Conservation (phyloP, 2,329 filamentous ascomycete genomes). For the Trichoderma arundinaceum region DNA sequence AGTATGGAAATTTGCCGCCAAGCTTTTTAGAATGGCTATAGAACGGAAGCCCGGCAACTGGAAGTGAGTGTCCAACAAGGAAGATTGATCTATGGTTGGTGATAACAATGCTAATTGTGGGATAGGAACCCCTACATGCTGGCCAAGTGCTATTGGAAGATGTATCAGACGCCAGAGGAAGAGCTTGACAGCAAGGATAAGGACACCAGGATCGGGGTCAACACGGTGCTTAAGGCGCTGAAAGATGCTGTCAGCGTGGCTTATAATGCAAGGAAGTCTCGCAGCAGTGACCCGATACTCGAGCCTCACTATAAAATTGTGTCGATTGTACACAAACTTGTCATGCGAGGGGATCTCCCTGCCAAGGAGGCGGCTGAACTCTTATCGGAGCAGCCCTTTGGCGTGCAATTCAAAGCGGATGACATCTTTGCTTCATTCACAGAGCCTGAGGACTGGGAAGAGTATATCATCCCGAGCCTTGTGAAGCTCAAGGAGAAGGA, state of each 20-base stretch:
- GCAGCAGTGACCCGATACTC: slow-evolving; percentile 75
- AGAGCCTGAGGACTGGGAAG: slow-evolving; percentile 64
- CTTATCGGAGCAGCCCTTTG: slow-evolving; percentile 63
- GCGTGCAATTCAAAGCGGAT: slow-evolving; percentile 44
- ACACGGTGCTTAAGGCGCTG: slow-evolving; percentile 54
- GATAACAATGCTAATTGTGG: background rate
- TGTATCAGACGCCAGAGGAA: slow-evolving; percentile 59
- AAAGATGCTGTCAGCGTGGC: slow-evolving; percentile 59
- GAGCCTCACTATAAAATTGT: slow-evolving; percentile 94
- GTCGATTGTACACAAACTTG: slow-evolving; percentile 80
- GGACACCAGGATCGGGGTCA: slow-evolving; percentile 41
- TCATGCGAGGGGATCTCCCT: slow-evolving; percentile 58
- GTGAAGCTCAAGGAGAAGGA: slow-evolving; percentile 69
- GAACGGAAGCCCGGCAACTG: slow-evolving; percentile 60
- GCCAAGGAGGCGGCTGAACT: slow-evolving; percentile 57
- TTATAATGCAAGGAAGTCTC: slow-evolving; percentile 58
- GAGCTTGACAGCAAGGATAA: slow-evolving; percentile 53
- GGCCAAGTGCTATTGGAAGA: slow-evolving; percentile 68
- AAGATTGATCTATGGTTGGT: background rate
- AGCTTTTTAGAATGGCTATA: slow-evolving; percentile 62
- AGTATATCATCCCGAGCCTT: slow-evolving; percentile 59
- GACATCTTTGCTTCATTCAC: slow-evolving; percentile 46
- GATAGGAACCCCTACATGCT: slow-evolving; percentile 64
- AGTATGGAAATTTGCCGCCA: slow-evolving; percentile 65
- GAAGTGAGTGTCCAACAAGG: slow-evolving; percentile 52